Evolutionary conservation across 352 stramenopile species (phyloP).

Genomic region (Plasmopara viticola): DNA sequence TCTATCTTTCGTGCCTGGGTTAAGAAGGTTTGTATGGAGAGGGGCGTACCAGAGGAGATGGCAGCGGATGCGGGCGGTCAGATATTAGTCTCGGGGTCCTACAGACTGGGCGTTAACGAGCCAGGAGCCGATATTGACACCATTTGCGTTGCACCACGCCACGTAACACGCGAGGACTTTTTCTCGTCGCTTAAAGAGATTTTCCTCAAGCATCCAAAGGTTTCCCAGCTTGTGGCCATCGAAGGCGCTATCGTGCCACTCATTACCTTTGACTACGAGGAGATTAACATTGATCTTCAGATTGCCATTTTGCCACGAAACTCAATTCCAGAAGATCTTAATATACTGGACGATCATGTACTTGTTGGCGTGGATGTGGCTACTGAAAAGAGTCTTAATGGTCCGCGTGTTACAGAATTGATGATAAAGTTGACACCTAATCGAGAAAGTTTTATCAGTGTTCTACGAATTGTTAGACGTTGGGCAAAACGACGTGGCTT

Average conservation of each 20-base stretch:
- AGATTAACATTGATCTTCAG: constrained; percentile 98
- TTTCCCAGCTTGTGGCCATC: constrained; percentile 81
- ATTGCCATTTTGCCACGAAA: constrained; percentile 93
- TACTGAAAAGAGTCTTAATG: constrained; percentile 88
- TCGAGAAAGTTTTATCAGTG: constrained; percentile 81
- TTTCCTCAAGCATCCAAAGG: constrained; percentile 90
- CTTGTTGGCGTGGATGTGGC: constrained; percentile 80
- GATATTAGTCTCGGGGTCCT: constrained; percentile 89
- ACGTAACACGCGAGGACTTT: constrained; percentile 95
- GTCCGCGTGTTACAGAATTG: constrained; percentile 85
- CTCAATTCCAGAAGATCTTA: constrained; percentile 84
- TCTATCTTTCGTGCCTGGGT: constrained; percentile 84
- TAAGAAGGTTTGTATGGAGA: constrained; percentile 75
- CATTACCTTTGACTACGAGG: constrained; percentile 98
- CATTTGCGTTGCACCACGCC: constrained; percentile 94
- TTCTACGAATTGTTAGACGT: constrained; percentile 80
- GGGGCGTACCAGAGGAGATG: constrained; percentile 82
- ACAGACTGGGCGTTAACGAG: constrained; percentile 95
- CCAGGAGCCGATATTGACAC: constrained; percentile 97
- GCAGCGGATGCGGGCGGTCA: constrained; percentile 78
- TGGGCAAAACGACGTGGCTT: constrained; percentile 91
- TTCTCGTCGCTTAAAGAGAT: constrained; percentile 91
- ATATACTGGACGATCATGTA: constrained; percentile 89
- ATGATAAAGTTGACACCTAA: constrained; percentile 89
- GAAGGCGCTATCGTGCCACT: constrained; percentile 94